Evolutionary conservation across 345 rosid genomes (phyloP).

Genomic region (Limnanthes douglasii): DNA sequence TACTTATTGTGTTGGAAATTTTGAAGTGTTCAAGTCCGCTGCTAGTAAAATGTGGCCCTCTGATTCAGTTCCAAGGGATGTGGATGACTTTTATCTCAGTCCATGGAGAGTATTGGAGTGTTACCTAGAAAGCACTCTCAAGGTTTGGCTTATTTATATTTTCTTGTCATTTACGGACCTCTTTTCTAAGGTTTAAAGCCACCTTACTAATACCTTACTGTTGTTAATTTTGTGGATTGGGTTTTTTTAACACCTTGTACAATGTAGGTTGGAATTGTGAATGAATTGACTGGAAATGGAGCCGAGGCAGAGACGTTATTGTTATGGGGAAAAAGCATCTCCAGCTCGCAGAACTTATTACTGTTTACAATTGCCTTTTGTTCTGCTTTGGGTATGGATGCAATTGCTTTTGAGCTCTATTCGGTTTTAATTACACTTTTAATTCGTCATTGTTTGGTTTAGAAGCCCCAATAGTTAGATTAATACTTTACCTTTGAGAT

Average conservation of each 20-base stretch:
- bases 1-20: conserved; percentile 19
- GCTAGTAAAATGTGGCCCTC: conserved; percentile 49
- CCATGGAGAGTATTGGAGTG: conserved; percentile 78
- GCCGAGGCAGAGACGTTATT: conserved; percentile 52
- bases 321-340: conserved; percentile 73
- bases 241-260: conserved; percentile 4
- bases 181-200: conserved; percentile 3
- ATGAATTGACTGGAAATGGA: conserved; percentile 78
- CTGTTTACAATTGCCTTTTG: conserved; percentile 58
- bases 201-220: neutral
- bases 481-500: conserved; percentile 4
- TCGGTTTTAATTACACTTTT: conserved; percentile 2
- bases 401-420: neutral
- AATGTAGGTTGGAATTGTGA: conserved; percentile 52
- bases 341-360: conserved; percentile 37
- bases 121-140: conserved; percentile 87
- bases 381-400: conserved; percentile 49
- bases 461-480: conserved; percentile 6
- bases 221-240: neutral
- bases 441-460: conserved; percentile 3
- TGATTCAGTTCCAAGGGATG: conserved; percentile 20
- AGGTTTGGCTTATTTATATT: conserved; percentile 31
- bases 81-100: conserved; percentile 48
- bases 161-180: no score
- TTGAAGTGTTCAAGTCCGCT: conserved; percentile 27